Percentiles rank a stretch among this genome's conserved stretches.
phyloP scores from a whole-genome alignment of 139 green algal species.

The Closterium sp. region DNA sequence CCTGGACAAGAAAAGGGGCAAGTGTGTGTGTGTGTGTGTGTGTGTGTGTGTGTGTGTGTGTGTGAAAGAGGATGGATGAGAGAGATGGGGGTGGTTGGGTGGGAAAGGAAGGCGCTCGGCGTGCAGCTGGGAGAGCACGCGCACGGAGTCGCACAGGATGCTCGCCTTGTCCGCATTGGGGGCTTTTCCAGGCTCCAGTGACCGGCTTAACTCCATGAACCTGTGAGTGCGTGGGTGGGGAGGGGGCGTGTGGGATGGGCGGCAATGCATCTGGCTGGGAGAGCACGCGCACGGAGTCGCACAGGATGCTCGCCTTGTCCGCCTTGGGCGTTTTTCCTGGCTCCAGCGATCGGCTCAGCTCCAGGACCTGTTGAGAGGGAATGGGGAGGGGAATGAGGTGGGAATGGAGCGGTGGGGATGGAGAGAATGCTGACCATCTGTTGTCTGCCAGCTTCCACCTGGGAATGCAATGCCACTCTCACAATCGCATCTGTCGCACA shows the following conservation, averaged over 20 bases:
- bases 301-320: slow-evolving; percentile 71
- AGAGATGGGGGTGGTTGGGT: no score
- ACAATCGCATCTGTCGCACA: no score
- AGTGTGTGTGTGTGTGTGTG: no score
- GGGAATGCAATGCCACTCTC: no score
- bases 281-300: slow-evolving; percentile 69
- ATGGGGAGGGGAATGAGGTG: background rate
- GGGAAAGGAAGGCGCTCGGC: no score
- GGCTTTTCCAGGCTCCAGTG: slow-evolving; percentile 55
- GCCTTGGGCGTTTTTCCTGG: slow-evolving; percentile 64
- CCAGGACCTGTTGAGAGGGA: no score
- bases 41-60: no score
- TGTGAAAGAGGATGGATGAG: no score
- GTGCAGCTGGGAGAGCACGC: slow-evolving; percentile 62
- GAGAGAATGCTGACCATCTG: no score
- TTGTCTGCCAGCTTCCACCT: no score
- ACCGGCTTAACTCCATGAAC: slow-evolving; percentile 37
- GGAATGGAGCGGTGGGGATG: no score
- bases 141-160: slow-evolving; percentile 70
- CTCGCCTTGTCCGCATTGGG: slow-evolving; percentile 75
- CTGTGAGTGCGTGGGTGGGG: slow-evolving; percentile 56
- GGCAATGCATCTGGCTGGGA: slow-evolving; percentile 51
- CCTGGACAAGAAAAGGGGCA: background rate
- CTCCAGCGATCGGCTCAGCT: slow-evolving; percentile 6
- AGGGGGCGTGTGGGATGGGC: no score